phyloP scores from a whole-genome alignment of 2,329 filamentous ascomycete genomes.

The Didymellaceae sp. region DNA sequence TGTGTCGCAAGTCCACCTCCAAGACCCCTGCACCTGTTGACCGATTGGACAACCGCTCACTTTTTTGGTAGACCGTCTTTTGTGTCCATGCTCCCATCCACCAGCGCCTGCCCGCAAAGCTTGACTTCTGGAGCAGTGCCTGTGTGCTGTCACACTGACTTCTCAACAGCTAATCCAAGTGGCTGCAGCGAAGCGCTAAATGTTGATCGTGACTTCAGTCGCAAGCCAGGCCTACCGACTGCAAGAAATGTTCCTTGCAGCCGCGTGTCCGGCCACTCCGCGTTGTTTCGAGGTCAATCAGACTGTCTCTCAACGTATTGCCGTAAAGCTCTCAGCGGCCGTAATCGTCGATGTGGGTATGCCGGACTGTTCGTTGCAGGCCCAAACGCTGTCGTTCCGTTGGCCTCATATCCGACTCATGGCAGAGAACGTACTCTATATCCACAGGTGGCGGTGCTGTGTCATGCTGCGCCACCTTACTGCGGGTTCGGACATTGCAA shows the following conservation, averaged over 20 bases:
- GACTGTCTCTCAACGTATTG: neutral
- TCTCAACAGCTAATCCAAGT: constrained; percentile 18
- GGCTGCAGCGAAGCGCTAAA: constrained; percentile 17
- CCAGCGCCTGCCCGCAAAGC: constrained; percentile 27
- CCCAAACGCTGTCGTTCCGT: neutral
- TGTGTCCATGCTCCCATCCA: constrained; percentile 18
- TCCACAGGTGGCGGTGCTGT: constrained; percentile 6
- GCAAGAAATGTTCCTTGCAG: constrained; percentile 2
- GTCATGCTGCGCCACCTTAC: constrained; percentile 20
- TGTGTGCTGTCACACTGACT: constrained; percentile 26
- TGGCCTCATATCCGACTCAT: too few species aligned
- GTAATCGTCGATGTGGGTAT: neutral
- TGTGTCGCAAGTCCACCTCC: constrained; percentile 34
- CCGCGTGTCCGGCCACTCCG: constrained; percentile 2
- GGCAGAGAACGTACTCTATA: too few species aligned
- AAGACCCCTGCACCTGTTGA: constrained; percentile 23
- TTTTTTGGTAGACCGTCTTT: constrained; percentile 20
- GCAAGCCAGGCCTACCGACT: neutral
- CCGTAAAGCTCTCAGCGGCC: neutral
- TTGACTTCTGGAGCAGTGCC: constrained; percentile 19
- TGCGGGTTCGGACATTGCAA: constrained; percentile 16
- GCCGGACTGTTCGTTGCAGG: neutral
- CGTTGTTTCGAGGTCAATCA: constrained; percentile 12
- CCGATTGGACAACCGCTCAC: constrained; percentile 38
- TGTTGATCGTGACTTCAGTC: constrained; percentile 7